These are phyloP conservation scores for Chionographis japonica DNA, from an alignment of 106 monocot genomes.

Conservation along the genomic window DNA sequence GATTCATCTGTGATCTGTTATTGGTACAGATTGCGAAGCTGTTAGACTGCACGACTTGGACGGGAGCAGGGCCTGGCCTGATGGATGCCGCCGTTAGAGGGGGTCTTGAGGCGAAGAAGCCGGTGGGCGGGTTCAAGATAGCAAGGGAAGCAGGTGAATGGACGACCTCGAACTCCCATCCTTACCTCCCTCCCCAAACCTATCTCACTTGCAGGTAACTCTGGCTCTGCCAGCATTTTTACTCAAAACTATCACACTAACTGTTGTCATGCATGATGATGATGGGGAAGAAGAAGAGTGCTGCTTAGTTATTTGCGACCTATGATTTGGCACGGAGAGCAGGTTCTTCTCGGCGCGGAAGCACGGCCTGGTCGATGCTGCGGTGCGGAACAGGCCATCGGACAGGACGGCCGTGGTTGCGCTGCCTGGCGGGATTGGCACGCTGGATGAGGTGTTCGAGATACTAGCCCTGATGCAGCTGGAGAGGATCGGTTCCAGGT, in stretches of 20 bases:
- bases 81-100: constrained; percentile 90
- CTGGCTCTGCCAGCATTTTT: background rate
- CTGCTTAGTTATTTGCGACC: too few relatives aligned
- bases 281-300: too few relatives aligned
- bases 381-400: constrained; percentile 44
- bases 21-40: constrained; percentile 53
- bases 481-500: constrained; percentile 69
- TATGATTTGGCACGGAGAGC: background rate
- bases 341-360: constrained; percentile 97
- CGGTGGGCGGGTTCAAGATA: constrained; percentile 92
- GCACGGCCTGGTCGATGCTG: constrained; percentile 88
- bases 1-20: background rate
- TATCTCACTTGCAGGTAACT: constrained; percentile 89
- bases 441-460: constrained; percentile 90
- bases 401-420: constrained; percentile 78
- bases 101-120: constrained; percentile 65
- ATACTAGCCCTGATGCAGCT: constrained; percentile 81
- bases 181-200: constrained; percentile 68
- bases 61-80: constrained; percentile 89
- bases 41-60: constrained; percentile 92
- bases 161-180: constrained; percentile 76
- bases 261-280: too few relatives aligned
- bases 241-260: background rate
- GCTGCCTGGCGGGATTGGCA: constrained; percentile 90
- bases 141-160: constrained; percentile 79